These are phyloP conservation scores for Scedosporium minutisporum DNA, from an alignment of 2,329 filamentous ascomycete species.

Conservation along the genomic window DNA sequence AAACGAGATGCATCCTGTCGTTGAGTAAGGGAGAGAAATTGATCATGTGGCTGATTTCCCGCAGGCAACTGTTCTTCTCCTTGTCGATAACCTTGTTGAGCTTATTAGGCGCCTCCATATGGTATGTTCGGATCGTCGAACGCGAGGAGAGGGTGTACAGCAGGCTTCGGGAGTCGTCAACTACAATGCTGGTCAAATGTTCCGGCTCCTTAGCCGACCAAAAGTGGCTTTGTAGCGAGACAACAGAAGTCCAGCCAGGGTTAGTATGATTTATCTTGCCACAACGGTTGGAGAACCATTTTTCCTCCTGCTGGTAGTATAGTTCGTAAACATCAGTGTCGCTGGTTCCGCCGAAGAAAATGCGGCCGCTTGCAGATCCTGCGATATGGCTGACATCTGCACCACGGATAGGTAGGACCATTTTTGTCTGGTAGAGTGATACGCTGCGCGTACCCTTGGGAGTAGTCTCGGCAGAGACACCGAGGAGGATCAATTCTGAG, in stretches of 20 bases:
- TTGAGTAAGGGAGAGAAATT: conserved; percentile 61
- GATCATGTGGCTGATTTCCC: conserved; percentile 80
- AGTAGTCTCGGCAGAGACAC: conserved; percentile 59
- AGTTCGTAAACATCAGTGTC: conserved; percentile 90
- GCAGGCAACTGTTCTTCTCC: conserved; percentile 48
- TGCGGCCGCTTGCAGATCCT: conserved; percentile 74
- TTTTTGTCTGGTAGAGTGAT: conserved; percentile 77
- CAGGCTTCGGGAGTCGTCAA: conserved; percentile 81
- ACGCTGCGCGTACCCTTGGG: conserved; percentile 64
- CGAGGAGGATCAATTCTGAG: conserved; percentile 77
- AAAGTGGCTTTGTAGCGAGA: conserved; percentile 40
- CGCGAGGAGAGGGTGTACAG: conserved; percentile 83
- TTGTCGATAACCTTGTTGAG: conserved; percentile 58
- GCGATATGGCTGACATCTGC: conserved; percentile 69
- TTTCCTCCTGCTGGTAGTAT: conserved; percentile 93
- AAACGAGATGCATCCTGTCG: conserved; percentile 63
- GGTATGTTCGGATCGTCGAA: conserved; percentile 85
- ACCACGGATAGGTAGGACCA: conserved; percentile 69
- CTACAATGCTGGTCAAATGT: conserved; percentile 65
- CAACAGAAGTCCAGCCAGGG: conserved; percentile 57
- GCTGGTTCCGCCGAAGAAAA: conserved; percentile 77
- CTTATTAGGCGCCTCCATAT: conserved; percentile 60
- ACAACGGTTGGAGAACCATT: conserved; percentile 87
- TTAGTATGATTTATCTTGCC: conserved; percentile 83
- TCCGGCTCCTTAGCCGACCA: conserved; percentile 47